Conservation (phyloP, 495 filamentous ascomycete genomes). For the Xylaria acuta region DNA sequence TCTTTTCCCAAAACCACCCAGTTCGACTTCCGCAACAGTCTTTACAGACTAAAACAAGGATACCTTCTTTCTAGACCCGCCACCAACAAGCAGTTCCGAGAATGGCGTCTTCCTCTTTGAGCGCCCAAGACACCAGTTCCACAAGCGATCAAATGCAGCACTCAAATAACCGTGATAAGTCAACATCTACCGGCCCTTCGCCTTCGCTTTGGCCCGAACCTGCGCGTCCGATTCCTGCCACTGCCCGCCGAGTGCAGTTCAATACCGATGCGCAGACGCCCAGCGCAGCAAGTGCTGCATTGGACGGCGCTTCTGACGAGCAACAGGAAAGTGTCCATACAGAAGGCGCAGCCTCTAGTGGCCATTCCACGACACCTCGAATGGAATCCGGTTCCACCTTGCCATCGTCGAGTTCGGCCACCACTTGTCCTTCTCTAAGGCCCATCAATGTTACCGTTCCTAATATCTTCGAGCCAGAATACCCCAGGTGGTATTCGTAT, state of each 20-base stretch:
- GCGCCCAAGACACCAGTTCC: neutral
- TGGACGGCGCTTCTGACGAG: neutral
- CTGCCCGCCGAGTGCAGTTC: neutral
- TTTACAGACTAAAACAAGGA: neutral
- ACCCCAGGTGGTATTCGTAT: slow-evolving; percentile 20
- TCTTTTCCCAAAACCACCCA: neutral
- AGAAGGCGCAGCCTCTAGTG: slow-evolving; percentile 1
- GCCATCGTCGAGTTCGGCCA: neutral
- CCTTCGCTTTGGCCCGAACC: slow-evolving; percentile 19
- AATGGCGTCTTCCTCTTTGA: neutral
- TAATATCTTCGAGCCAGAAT: slow-evolving; percentile 19
- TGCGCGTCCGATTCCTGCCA: neutral
- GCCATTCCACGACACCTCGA: neutral
- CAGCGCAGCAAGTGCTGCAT: neutral
- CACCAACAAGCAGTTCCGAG: neutral
- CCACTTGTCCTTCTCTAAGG: neutral
- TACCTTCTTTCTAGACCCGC: neutral
- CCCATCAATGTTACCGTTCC: neutral
- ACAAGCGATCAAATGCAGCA: neutral
- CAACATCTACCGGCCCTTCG: slow-evolving; percentile 14
- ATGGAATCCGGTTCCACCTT: neutral
- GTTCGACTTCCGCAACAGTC: neutral
- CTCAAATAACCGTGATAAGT: neutral
- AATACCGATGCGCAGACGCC: neutral
- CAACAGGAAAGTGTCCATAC: neutral